A percentile compares a stretch with the other conserved stretches of the same genome.
Evolutionary conservation across 225 moss, liverwort and hornwort genomes (phyloP).

Genomic region (Ulota crispa): DNA sequence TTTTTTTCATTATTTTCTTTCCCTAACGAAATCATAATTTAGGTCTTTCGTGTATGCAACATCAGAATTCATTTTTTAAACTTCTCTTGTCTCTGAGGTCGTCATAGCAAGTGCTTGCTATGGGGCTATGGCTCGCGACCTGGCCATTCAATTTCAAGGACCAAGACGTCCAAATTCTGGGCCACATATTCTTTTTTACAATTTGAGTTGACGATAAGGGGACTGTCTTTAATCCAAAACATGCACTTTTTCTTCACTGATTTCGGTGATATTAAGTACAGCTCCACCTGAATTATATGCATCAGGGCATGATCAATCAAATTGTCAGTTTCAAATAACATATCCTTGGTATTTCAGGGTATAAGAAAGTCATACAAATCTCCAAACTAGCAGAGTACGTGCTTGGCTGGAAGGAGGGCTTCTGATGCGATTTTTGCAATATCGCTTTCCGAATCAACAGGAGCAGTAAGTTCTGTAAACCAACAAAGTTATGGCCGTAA

Average conservation of each 20-base stretch:
- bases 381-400: background rate
- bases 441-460: no score
- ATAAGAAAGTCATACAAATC: background rate
- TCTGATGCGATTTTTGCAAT: no score
- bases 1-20: background rate
- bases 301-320: background rate
- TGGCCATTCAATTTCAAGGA: no score
- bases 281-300: background rate
- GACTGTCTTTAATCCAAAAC: background rate
- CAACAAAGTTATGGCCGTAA: conserved; percentile 9
- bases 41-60: background rate
- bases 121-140: background rate
- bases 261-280: background rate
- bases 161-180: no score
- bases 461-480: background rate
- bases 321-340: no score
- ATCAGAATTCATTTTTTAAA: background rate
- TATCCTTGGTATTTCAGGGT: background rate
- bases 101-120: background rate
- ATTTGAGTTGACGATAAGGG: background rate
- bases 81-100: background rate
- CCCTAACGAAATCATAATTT: background rate
- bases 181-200: background rate
- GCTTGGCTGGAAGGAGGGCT: background rate
- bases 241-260: background rate